Evolutionary conservation across 106 monocot genomes (phyloP).

Genomic region (Iris macrosiphon): DNA sequence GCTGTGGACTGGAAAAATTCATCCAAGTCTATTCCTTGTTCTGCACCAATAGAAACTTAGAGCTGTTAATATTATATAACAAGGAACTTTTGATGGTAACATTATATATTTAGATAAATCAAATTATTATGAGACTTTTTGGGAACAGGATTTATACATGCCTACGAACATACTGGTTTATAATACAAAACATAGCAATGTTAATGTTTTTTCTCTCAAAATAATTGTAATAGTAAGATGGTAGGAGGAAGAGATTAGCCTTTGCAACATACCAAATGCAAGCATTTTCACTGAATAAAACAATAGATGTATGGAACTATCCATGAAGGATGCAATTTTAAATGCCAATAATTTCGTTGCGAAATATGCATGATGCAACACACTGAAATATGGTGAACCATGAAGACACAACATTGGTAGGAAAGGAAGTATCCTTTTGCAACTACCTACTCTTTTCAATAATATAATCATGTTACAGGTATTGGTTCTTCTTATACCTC

Average conservation of each 20-base stretch:
- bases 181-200: background rate
- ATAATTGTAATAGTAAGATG: background rate
- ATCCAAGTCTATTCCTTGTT: constrained; percentile 73
- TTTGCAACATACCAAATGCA: background rate
- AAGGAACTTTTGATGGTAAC: background rate
- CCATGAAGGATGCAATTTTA: too few relatives aligned
- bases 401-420: too few relatives aligned
- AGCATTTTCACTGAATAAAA: background rate
- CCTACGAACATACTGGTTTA: background rate
- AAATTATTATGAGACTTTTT: background rate
- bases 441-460: too few relatives aligned
- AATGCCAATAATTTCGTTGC: too few relatives aligned
- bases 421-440: too few relatives aligned
- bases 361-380: too few relatives aligned
- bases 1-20: constrained; percentile 95
- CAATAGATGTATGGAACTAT: background rate
- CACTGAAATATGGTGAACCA: too few relatives aligned
- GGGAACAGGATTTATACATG: background rate
- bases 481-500: too few relatives aligned
- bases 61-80: background rate
- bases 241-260: background rate
- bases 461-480: too few relatives aligned
- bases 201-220: background rate
- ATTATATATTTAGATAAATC: background rate
- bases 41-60: constrained; percentile 35